Evolutionary conservation across 176 grass and related monocot genomes (phyloP).

Genomic region (Aegilops tauschii): DNA sequence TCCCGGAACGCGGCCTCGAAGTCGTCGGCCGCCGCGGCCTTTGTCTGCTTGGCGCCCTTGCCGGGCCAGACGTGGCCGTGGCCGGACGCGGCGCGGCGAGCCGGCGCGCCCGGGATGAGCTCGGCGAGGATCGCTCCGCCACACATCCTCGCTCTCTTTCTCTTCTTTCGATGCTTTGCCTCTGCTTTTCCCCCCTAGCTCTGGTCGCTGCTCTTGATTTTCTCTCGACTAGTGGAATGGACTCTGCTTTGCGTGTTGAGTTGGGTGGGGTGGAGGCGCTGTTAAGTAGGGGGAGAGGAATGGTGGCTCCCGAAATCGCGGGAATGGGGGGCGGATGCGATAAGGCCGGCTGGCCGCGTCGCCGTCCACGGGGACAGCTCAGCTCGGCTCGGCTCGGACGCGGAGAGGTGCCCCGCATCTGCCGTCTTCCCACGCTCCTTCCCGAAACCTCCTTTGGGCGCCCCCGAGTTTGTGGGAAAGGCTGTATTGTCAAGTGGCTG

Average conservation of each 20-base stretch:
- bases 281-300: constrained; percentile 19
- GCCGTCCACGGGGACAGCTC: background rate
- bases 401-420: constrained; percentile 19
- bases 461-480: constrained; percentile 26
- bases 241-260: background rate
- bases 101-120: constrained; percentile 43
- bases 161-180: background rate
- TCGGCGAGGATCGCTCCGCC: constrained; percentile 76
- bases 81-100: constrained; percentile 24
- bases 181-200: background rate
- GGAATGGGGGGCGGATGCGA: background rate
- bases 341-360: background rate
- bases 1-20: constrained; percentile 77
- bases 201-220: no score
- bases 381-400: background rate
- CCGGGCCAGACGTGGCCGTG: constrained; percentile 27
- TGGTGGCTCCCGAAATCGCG: constrained; percentile 32
- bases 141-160: constrained; percentile 35
- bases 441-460: background rate
- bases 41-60: background rate
- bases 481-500: constrained; percentile 31
- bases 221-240: rapidly evolving
- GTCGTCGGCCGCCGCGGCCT: constrained; percentile 26
- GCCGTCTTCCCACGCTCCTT: background rate
- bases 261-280: background rate